Conservation (phyloP, 805 yeast genomes). For the Saturnispora kantuleensis region DNA sequence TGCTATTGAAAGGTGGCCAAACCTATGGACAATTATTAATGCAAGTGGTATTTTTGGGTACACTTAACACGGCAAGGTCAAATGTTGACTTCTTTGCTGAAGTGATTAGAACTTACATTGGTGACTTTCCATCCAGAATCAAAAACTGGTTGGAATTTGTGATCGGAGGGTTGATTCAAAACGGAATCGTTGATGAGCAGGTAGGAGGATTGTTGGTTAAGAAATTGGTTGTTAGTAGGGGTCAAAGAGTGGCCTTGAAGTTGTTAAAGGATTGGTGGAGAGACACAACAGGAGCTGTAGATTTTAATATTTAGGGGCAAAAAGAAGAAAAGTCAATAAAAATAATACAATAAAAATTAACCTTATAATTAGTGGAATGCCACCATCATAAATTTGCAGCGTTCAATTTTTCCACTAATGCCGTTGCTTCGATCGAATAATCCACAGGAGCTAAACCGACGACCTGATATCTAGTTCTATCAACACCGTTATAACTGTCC, state of each 20-base stretch:
- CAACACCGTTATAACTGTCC: constrained; percentile 73
- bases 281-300: constrained; percentile 44
- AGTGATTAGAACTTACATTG: constrained; percentile 26
- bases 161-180: constrained; percentile 10
- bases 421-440: constrained; percentile 50
- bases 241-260: constrained; percentile 48
- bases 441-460: constrained; percentile 44
- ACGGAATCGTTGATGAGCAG: constrained; percentile 18
- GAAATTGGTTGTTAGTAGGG: constrained; percentile 53
- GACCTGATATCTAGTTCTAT: constrained; percentile 67
- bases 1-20: constrained; percentile 19
- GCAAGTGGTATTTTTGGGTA: constrained; percentile 29
- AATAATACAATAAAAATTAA: not conserved
- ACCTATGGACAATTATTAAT: constrained; percentile 26
- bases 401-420: constrained; percentile 38
- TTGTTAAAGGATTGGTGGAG: constrained; percentile 59
- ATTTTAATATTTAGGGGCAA: constrained; percentile 22
- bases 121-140: constrained; percentile 1
- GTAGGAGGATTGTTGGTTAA: constrained; percentile 37
- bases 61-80: constrained; percentile 48
- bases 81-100: constrained; percentile 50
- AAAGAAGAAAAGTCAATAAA: constrained; percentile 1
- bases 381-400: constrained; percentile 20
- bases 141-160: constrained; percentile 31
- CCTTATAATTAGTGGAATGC: not conserved